Base-by-base conservation (phyloP, 495 filamentous ascomycete genomes). In the Apodospora peruviana region DNA sequence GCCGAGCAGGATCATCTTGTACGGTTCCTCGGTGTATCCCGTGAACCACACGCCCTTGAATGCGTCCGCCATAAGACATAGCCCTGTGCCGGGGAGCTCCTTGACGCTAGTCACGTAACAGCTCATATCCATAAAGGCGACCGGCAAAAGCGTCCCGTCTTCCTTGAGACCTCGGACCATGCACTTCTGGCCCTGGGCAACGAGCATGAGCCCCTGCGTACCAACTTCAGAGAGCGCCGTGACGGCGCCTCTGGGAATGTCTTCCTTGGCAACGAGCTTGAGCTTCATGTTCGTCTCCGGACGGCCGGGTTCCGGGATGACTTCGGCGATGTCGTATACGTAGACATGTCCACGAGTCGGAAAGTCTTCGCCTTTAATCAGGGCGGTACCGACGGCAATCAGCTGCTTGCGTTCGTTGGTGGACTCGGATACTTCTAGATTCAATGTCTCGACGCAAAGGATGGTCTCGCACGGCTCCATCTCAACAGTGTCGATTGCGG, bases 101-200 rank as follows among this genome's bases (percentile, higher is more conserved):
- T 90, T 94, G 40, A 85, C 82, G 3, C 84, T 78, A 2, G 80
- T 88, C 24, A 95, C 86, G 64, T 91, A 91, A 68, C 87, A 90
- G 71, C 87, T 91, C 84, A 95, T 90, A 58, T 99, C 93, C 82
- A 99, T 87, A 58, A 99, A 99, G 1, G 93, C 93, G 19, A 97
- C 91, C 0, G 93, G 93, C 2, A 97, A 76, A 38, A 97, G 75
- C 3, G 82, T 86, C 2, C 88, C 86, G 57, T 99, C 93, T 67
- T 97, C 93, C 59, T 96, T 96, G 0, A 99, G 74, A 32, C 93
- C 93, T 42, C 93, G 76, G 2, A 99, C 90, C 87, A 97, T 93
- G 62, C 88, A 86, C 60, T 99, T 99, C 58, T 96, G 93, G 2
- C 93, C 93, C 61, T 99, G 94, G 0, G 90, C 90, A 12, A 86